Percentiles rank a stretch among this genome's conserved stretches.
Evolutionary conservation across 2,329 filamentous ascomycete genomes (phyloP).

Genomic region (Xylariaceae sp.): DNA sequence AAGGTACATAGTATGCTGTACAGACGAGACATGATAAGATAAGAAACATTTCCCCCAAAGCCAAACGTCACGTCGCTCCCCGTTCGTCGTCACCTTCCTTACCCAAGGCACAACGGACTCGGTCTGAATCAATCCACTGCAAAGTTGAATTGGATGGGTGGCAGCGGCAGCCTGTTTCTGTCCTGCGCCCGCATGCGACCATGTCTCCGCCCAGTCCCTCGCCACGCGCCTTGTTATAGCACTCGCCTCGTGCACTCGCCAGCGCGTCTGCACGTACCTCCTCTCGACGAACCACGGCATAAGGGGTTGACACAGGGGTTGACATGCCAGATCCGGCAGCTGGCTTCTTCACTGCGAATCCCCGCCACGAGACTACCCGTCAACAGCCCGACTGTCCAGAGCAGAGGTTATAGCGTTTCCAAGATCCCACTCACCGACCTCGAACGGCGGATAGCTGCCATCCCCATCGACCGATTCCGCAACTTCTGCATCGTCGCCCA

Average conservation of each 20-base stretch:
- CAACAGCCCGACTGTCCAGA: background rate
- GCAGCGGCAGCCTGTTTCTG: constrained; percentile 20
- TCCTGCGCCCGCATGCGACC: constrained; percentile 27
- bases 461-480: constrained; percentile 73
- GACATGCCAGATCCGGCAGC: no score
- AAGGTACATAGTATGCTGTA: background rate
- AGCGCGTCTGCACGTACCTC: constrained; percentile 11
- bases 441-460: constrained; percentile 60
- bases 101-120: no score
- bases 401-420: constrained; percentile 19
- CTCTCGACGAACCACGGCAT: background rate
- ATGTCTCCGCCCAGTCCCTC: constrained; percentile 21
- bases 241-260: constrained; percentile 7
- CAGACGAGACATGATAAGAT: background rate
- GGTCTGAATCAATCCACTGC: no score
- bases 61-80: no score
- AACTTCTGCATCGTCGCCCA: constrained; percentile 99
- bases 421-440: constrained; percentile 36
- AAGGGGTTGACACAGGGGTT: no score
- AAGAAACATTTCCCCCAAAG: no score
- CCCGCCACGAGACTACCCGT: no score
- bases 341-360: no score
- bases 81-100: background rate
- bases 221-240: constrained; percentile 20
- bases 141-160: constrained; percentile 29